Percentiles rank a stretch among this genome's conserved stretches.
Evolutionary conservation across 192 early-diverging fungal genomes (phyloP).

Genomic region (Coemansia sp.): DNA sequence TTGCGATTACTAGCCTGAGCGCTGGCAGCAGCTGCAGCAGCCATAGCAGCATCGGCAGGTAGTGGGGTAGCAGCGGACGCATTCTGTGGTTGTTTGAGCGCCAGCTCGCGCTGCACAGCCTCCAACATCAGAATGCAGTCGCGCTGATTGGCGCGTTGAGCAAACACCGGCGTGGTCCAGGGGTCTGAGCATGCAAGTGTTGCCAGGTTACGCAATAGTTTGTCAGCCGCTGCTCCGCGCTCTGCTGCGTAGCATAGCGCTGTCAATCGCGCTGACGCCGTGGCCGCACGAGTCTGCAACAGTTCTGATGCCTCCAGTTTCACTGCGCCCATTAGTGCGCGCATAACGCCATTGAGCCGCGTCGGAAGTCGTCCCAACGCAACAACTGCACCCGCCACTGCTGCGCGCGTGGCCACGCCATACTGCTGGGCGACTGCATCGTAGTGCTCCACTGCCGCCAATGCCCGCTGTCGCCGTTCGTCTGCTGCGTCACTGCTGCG

Average conservation of each 20-base stretch:
- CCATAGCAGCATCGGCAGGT: constrained; percentile 27
- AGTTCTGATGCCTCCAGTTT: constrained; percentile 61
- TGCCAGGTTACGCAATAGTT: constrained; percentile 85
- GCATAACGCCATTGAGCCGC: constrained; percentile 82
- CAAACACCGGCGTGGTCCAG: constrained; percentile 63
- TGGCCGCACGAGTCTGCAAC: constrained; percentile 59
- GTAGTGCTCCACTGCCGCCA: constrained; percentile 63
- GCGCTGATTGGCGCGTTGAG: constrained; percentile 31
- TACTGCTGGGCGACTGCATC: constrained; percentile 67
- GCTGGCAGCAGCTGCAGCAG: constrained; percentile 36
- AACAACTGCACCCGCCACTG: constrained; percentile 78
- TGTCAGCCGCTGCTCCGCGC: constrained; percentile 65
- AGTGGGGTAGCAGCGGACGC: not conserved
- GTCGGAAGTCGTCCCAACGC: constrained; percentile 72
- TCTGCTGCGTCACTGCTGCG: constrained; percentile 25
- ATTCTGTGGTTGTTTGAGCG: constrained; percentile 6
- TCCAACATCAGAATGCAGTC: constrained; percentile 45
- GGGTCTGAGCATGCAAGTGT: constrained; percentile 85
- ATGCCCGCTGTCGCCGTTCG: constrained; percentile 65
- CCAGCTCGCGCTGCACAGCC: constrained; percentile 44
- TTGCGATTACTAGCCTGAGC: constrained; percentile 43
- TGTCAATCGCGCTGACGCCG: constrained; percentile 53
- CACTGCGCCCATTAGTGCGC: constrained; percentile 83
- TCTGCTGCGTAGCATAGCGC: constrained; percentile 26
- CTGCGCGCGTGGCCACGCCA: constrained; percentile 60